Conservation (phyloP, 176 grass and related monocot genomes). For the Triticum monococcum region DNA sequence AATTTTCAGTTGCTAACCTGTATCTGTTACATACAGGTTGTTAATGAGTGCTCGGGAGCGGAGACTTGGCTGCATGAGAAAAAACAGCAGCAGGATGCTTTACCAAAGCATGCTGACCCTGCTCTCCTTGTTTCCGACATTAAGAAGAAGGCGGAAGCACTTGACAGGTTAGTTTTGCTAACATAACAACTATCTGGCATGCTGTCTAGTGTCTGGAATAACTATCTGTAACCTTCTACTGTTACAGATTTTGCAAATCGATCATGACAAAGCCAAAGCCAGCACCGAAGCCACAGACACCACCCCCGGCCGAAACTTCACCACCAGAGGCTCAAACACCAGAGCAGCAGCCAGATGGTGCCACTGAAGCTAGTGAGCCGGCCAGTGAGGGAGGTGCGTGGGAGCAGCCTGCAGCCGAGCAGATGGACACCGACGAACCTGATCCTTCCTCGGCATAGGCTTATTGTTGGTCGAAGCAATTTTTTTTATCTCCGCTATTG, state of each 20-base stretch:
- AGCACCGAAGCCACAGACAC: constrained; percentile 67
- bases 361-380: background rate
- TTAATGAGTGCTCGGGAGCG: constrained; percentile 62
- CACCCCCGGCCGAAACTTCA: constrained; percentile 42
- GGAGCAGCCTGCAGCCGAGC: constrained; percentile 27
- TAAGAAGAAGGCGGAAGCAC: constrained; percentile 64
- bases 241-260: constrained; percentile 64
- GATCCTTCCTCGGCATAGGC: constrained; percentile 39
- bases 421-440: constrained; percentile 69
- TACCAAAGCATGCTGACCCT: constrained; percentile 64
- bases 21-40: constrained; percentile 43
- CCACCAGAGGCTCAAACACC: constrained; percentile 32
- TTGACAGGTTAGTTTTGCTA: constrained; percentile 44
- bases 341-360: constrained; percentile 36
- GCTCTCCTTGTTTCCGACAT: constrained; percentile 55
- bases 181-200: background rate
- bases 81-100: constrained; percentile 56
- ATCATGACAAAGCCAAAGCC: constrained; percentile 85
- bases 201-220: background rate
- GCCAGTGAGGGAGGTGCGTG: constrained; percentile 19
- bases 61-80: constrained; percentile 62
- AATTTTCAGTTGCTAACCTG: background rate
- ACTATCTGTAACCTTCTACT: background rate
- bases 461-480: background rate
- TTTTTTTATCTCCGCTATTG: background rate